Base-by-base conservation (phyloP, 2,329 filamentous ascomycete genomes). In the Arthroderma uncinatum region DNA sequence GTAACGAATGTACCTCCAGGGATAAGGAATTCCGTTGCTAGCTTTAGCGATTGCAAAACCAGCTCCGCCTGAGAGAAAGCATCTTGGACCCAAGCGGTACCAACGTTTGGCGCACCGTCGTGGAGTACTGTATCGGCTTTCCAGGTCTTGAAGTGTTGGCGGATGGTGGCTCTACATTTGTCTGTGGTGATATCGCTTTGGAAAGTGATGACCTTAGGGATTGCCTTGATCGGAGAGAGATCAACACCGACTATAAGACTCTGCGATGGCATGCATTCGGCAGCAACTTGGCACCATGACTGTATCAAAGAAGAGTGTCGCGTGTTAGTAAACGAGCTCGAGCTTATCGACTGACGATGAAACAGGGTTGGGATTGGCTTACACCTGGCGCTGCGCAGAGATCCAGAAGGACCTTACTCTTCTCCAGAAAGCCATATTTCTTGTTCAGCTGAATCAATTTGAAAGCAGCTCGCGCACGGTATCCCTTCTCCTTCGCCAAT, bases 371-470 rank as follows among this genome's bases (percentile, higher is more conserved):
- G 16, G 55, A 10, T 36, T 25, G 4, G 78, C 84, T 70, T 78
- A 89, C 86, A 73, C 93, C 93, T 33, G 93, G 93, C 19, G 93
- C 93, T 63, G 93, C 93, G 76, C 93, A 98, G 70, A 98, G 86
- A 85, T 98, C 94, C 71, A 98, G 79, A 60, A 96, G 78, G 66
- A 97, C 93, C 78, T 89, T 95, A 74, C 89, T 94, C 79, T 94
- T 92, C 73, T 97, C 90, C 65, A 98, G 78, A 74, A 98, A 98
- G 64, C 89, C 88, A 86, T 95, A 98, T 72, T 96, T 97, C 76
- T 97, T 96, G 78, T 98, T 98, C 66, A 98, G 78, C 73, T 98
- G 92, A 64, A 98, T 92, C 65, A 98, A 77, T 77, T 98, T 98
- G 81, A 97, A 97, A 57, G 93, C 91, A 65, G 93, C 91, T 80